Evolutionary conservation across 345 rosid species (phyloP), one percentile per base, ranked within the genome.

Genomic region (Eucalyptus erythrocorys): DNA sequence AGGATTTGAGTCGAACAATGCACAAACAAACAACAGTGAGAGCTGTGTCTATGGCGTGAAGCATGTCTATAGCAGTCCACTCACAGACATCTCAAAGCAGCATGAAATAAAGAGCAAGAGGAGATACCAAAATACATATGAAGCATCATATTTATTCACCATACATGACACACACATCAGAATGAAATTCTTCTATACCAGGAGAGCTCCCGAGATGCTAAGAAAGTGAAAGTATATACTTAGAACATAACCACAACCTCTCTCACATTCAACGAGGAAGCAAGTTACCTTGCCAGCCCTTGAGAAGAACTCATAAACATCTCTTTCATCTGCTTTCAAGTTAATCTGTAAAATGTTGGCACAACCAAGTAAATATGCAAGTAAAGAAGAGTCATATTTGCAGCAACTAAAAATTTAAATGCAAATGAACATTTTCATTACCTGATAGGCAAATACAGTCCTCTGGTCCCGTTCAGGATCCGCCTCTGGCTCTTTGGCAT

Each of bases 381-480:
- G 82, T 76, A 37, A 76, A 76, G 82, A 76, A 37, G 82, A 76
- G 27, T 40, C 51, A 61, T 32, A 86, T 80, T 7, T 4, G 61
- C 26, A 86, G 42, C 89, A 85, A 21, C n/a, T 30, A 42, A 50
- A 55, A 40, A 48, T 34, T 64, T 55, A 89, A 90, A 80, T n/a
- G 14, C 48, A 88, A 47, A 57, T 43, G 50, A 57, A 66, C 24
- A 86, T 30, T 45, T 87, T 55, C 34, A n/a, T 90, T 87, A 98
- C 99, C 97, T 98, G 99, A 94, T 97, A 98, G 40, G 98, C 99
- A 94, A 98, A 97, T 48, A 98, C 99, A 51, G 99, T 98, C 92
- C 99, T 96, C 94, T 98, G 99, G 91, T 98, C 99, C 68, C 99
- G 94, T 90, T 98, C 99, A 89, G 99, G 99, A 95, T 98, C 99